Percentiles rank a stretch among this genome's conserved stretches.
Conservation (phyloP, 208 protist genomes). For the Porcisia deanei region DNA sequence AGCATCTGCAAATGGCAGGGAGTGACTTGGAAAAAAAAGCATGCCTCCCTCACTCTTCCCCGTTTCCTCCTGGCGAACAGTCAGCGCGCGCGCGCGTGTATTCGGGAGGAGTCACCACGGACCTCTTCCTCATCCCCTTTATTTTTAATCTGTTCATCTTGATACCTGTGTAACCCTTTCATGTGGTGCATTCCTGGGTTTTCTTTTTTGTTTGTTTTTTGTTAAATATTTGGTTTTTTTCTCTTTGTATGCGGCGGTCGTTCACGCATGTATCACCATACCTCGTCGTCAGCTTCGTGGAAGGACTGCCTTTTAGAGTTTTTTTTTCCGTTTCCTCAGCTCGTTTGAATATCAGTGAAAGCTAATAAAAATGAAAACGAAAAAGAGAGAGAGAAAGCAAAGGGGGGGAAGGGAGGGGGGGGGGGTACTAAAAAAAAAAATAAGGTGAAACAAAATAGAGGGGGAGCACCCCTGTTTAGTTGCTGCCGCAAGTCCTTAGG, state of each 20-base stretch:
- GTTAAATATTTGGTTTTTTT: neutral
- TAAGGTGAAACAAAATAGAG: neutral
- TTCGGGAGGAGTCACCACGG: neutral
- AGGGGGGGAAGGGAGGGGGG: neutral
- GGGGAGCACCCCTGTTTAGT: slow-evolving; percentile 5
- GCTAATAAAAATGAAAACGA: neutral
- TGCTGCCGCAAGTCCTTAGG: slow-evolving; percentile 5
- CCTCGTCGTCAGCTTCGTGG: neutral
- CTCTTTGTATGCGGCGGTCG: neutral
- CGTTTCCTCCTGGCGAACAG: neutral
- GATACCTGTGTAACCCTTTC: no score
- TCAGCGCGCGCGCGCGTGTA: no score
- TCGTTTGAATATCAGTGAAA: no score
- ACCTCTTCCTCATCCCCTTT: no score
- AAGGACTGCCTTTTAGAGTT: neutral
- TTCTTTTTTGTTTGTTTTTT: neutral
- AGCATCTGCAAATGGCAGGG: slow-evolving; percentile 3
- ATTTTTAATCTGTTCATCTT: no score
- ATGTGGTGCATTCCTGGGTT: neutral
- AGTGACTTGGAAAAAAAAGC: no score
- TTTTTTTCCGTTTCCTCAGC: neutral
- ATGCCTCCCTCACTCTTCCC: neutral
- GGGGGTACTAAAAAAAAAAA: neutral
- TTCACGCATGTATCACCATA: neutral
- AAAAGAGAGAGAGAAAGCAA: neutral